Base-by-base conservation (phyloP, 2,329 filamentous ascomycete genomes). In the Xylariaceae sp. region DNA sequence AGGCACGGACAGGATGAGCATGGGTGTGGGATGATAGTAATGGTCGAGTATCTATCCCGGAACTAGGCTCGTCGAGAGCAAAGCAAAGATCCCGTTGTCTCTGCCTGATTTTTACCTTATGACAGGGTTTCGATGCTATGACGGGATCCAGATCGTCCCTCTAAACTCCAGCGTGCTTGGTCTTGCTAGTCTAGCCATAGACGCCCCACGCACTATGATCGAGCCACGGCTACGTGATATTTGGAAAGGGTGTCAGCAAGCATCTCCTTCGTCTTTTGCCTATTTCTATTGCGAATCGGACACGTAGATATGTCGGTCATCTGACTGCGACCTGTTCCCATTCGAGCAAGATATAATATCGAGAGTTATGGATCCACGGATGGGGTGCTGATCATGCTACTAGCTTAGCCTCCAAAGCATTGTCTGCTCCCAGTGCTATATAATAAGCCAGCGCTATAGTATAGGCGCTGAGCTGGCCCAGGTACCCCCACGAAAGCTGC, bases 261-360 rank as follows among this genome's bases (percentile, higher is more conserved):
- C 40, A 45, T 47, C 47, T 49, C 43, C 45, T 38, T 49, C 25
- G 37, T 33, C 36, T 51, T 57, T 53, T 53, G 50, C 52, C 50
- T 55, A 50, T 50, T 54, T 53, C 34, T 52, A 45, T 44, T 20
- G 17, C 25, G 41, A 43, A 46, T 42, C 50, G 45, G 37, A 38
- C 27, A 29, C 42, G 40, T 49, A 44, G 32, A 48, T 22, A 34
- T 34, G 22, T 40, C 19, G 33, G 49, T 45, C 47, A 51, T 46
- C 48, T 51, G 47, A 51, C 49, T 51, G 50, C 50, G 51, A 42
- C 49, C 45, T 38, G 37, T 42, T 49, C 49, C 49, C 49, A 39
- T 37, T 40, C 27, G 35, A 49, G 40, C 41, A 53, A 43, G 44
- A 40, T 32, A 23, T 33, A 45, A 44, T 35, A 45, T 41, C 32